These are phyloP conservation scores for Nissolia schottii DNA, from an alignment of 306 rosid species.

Conservation along the genomic window DNA sequence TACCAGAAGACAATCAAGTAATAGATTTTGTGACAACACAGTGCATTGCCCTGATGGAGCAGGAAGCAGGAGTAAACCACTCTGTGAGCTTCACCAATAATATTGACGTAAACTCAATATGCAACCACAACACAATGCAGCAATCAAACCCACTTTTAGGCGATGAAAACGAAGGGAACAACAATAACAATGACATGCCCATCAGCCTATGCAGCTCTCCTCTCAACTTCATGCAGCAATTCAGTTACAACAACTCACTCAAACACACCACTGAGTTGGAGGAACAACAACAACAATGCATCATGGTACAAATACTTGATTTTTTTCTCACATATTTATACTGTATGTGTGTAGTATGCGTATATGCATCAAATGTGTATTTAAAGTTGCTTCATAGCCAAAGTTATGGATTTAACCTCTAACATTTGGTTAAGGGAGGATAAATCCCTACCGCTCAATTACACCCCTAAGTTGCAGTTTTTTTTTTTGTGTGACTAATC, in stretches of 20 bases:
- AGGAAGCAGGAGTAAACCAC: constrained; percentile 42
- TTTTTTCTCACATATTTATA: too few relatives aligned
- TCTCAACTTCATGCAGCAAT: constrained; percentile 63
- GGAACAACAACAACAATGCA: constrained; percentile 16
- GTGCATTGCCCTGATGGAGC: constrained; percentile 44
- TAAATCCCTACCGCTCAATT: too few relatives aligned
- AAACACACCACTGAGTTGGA: constrained; percentile 27
- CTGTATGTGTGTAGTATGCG: too few relatives aligned
- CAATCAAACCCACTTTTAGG: constrained; percentile 36
- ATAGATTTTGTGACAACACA: constrained; percentile 59
- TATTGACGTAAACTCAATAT: constrained; percentile 29
- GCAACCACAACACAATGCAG: constrained; percentile 44
- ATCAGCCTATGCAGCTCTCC: constrained; percentile 41
- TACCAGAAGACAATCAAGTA: constrained; percentile 64
- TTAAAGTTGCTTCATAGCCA: too few relatives aligned
- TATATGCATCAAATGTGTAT: too few relatives aligned
- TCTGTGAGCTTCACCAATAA: constrained; percentile 38
- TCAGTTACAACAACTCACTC: constrained; percentile 35
- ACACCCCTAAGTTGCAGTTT: too few relatives aligned
- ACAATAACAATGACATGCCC: constrained; percentile 39
- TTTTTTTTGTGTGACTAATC: too few relatives aligned
- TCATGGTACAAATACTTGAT: too few relatives aligned
- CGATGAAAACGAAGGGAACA: constrained; percentile 38
- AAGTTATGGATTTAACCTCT: too few relatives aligned
- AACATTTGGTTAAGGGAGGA: too few relatives aligned